Evolutionary conservation across 352 stramenopile species (phyloP).

Genomic region (Aphanomyces invadans): DNA sequence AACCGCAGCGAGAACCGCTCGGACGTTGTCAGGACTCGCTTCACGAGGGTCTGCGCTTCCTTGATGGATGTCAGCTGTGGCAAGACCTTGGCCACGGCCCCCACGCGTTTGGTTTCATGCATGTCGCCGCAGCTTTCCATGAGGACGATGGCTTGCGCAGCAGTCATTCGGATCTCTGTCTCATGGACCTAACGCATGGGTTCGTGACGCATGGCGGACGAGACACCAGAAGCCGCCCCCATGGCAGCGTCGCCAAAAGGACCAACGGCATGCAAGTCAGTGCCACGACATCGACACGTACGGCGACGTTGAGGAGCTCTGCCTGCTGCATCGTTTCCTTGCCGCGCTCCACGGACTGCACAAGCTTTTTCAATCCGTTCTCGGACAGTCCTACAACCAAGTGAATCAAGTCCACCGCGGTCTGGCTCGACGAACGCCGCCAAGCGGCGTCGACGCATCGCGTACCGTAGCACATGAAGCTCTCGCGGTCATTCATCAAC

Average conservation of each 20-base stretch:
- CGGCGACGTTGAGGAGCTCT: constrained; percentile 64
- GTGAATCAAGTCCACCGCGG: no score
- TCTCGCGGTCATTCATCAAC: constrained; percentile 31
- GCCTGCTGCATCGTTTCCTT: constrained; percentile 57
- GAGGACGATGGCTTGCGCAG: constrained; percentile 64
- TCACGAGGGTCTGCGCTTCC: constrained; percentile 69
- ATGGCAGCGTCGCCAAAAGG: no score
- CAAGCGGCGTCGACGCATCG: no score
- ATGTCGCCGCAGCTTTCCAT: constrained; percentile 68
- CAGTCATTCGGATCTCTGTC: constrained; percentile 72
- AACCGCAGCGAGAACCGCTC: constrained; percentile 68
- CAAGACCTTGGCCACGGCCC: constrained; percentile 62
- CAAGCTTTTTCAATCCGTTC: constrained; percentile 53
- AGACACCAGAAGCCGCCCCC: no score
- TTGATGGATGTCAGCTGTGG: constrained; percentile 77
- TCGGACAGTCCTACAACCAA: constrained; percentile 51
- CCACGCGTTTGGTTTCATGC: constrained; percentile 38
- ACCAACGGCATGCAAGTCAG: no score
- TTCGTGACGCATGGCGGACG: not conserved
- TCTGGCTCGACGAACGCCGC: no score
- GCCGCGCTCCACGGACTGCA: constrained; percentile 52
- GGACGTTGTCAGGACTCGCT: constrained; percentile 48
- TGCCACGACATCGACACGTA: constrained; percentile 25
- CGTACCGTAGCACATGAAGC: constrained; percentile 5
- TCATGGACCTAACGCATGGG: constrained; percentile 33